Evolutionary conservation across 768 basidiomycete species (phyloP), one percentile per base, ranked within the genome.

Genomic region (Vishniacozyma victoriae): DNA sequence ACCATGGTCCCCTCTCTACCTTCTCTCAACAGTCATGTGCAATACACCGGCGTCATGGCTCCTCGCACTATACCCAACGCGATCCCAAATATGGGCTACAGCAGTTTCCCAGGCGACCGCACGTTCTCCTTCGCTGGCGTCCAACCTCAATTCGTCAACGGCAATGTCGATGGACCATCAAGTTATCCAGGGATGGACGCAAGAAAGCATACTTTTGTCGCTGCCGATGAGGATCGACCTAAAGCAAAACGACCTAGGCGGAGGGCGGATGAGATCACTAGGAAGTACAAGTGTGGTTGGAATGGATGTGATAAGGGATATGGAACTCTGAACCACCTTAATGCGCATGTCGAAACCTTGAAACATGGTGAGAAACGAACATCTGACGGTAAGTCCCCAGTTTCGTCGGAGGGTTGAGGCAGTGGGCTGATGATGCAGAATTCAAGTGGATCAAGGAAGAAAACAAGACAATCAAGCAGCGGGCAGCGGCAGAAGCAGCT

Each of bases 281-380:
- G 92, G 22, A 74, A 93, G 44, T 96, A 96, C 69, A 79, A 80
- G 47, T 96, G 92, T 76, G 83, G 84, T 33, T 74, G 55, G 46
- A 57, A 67, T 20, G 72, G 65, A 18, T 80, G 79, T 64, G 77
- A 81, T 46, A 93, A 93, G 74, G 78, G 86, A 22, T 95, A 93
- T 64, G 91, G 91, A 24, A 95, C 91, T 3, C 77, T 96, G 41
- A 96, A 99, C 69, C 93, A 99, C 72, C 78, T 99, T 52, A 99
- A 99, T 69, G 90, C 91, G 24, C 93, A 99, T 71, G 89, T 96
- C 48, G 85, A 83, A n/a, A 95, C 95, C 87, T 93, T 96, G 72
- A 87, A 87, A 72, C 93, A 99, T 69, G 93, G 93, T 35, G 47
- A 77, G 14, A 96, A 93, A 75, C 80, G 92, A 46, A 85, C 81